Evolutionary conservation across 345 rosid species (phyloP), one percentile per base, ranked within the genome.

Genomic region (Carallia brachiata): DNA sequence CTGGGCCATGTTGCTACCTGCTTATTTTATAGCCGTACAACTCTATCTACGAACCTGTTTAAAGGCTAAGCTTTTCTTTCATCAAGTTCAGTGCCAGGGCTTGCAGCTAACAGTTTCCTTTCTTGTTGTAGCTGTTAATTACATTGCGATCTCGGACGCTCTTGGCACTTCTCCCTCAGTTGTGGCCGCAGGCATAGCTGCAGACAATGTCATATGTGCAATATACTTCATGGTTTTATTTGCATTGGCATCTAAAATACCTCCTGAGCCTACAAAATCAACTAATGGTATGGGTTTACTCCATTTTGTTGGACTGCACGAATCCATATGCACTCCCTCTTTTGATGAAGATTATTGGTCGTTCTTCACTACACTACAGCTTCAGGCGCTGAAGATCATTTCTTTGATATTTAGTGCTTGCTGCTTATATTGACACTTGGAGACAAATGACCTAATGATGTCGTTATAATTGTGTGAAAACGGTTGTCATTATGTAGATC

Each of bases 71-170:
- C 53, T 1, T 72, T 47, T 44, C 32, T 58, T 52, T 57, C 36
- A 72, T 66, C 23, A 44, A 27, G 36, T 52, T 63, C 48, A 28
- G 48, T 36, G n/a, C 48, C 59, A 9, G 36, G 36, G 39, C n/a
- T 16, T 13, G 34, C 34, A 32, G 34, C 34, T 32, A 32, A 68
- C 27, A 40, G 48, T 40, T 40, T 53, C 36, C 32, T 56, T 47
- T 70, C 12, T 61, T 55, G 32, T 52, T 81, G 15, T 78, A 89
- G 98, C 92, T 37, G 91, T 93, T 70, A 89, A 93, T 63, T 91
- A 86, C 77, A 85, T 91, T 65, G 98, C 98, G 12, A 79, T 93
- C 71, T 83, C 92, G 18, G 87, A 93, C 76, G 97, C 94, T 67
- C 85, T 93, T 23, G 74, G 75, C 19, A 82, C 84, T 72, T 84